phyloP scores from a whole-genome alignment of 139 green algal species.

The Chlorella sp. region DNA sequence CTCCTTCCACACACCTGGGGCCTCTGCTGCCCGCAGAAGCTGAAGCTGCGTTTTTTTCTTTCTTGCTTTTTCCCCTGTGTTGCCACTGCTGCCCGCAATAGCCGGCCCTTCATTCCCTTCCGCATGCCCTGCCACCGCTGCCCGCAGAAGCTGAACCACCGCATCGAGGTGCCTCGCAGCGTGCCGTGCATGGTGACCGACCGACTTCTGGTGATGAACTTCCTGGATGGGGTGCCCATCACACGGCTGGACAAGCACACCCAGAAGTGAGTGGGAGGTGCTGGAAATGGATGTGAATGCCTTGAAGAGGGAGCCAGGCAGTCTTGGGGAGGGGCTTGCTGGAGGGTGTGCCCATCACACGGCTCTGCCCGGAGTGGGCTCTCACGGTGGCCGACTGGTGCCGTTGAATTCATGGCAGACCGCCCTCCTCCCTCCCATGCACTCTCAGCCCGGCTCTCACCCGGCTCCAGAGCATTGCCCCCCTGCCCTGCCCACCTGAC shows the following conservation, averaged over 20 bases:
- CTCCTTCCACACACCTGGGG: too few relatives aligned
- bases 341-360: too few relatives aligned
- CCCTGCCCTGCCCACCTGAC: background rate
- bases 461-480: too few relatives aligned
- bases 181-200: constrained; percentile 80
- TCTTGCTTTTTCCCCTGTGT: too few relatives aligned
- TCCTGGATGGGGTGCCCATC: constrained; percentile 83
- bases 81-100: background rate
- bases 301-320: too few relatives aligned
- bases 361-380: too few relatives aligned
- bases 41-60: constrained; percentile 36
- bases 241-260: constrained; percentile 51
- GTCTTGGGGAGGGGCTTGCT: too few relatives aligned
- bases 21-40: constrained; percentile 25
- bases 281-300: too few relatives aligned
- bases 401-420: too few relatives aligned
- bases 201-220: constrained; percentile 92
- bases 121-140: background rate
- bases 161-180: constrained; percentile 74
- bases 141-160: constrained; percentile 49
- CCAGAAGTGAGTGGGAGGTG: background rate
- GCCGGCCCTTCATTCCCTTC: background rate
- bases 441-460: too few relatives aligned
- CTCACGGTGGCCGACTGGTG: too few relatives aligned
- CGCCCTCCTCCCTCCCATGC: too few relatives aligned